Evolutionary conservation across 208 protist genomes (phyloP).

Genomic region (Trypanosoma cruzi): DNA sequence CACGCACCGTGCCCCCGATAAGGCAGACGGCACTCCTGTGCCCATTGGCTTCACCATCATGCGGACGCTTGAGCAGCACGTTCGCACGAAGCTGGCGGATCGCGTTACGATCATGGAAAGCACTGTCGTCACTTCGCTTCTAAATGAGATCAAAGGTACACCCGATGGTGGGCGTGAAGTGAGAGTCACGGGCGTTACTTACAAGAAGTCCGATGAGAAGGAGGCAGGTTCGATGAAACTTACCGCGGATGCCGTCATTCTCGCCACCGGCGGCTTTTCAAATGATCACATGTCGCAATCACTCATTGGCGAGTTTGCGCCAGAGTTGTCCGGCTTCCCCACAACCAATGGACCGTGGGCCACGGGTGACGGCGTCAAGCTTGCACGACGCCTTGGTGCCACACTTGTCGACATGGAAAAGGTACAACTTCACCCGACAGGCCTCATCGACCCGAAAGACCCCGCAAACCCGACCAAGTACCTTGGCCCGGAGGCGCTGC

Average conservation of each 20-base stretch:
- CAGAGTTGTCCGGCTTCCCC: constrained; percentile 65
- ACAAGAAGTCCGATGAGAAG: constrained; percentile 32
- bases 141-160: constrained; percentile 34
- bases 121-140: constrained; percentile 36
- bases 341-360: constrained; percentile 93
- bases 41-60: constrained; percentile 88
- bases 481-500: constrained; percentile 95
- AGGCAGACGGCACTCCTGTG: constrained; percentile 65
- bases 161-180: constrained; percentile 41
- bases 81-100: constrained; percentile 34
- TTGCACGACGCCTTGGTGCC: constrained; percentile 64
- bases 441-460: constrained; percentile 93
- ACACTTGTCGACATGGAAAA: constrained; percentile 94
- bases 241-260: constrained; percentile 68
- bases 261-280: constrained; percentile 87
- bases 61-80: constrained; percentile 65
- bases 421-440: constrained; percentile 96
- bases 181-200: constrained; percentile 56
- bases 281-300: constrained; percentile 35
- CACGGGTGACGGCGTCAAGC: constrained; percentile 84
- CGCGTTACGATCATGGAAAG: constrained; percentile 72
- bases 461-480: constrained; percentile 88
- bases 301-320: constrained; percentile 80
- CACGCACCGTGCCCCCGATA: constrained; percentile 81
- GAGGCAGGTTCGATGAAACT: constrained; percentile 36